phyloP scores from a whole-genome alignment of 768 basidiomycete genomes.

The Dacryopinax primogenitus region DNA sequence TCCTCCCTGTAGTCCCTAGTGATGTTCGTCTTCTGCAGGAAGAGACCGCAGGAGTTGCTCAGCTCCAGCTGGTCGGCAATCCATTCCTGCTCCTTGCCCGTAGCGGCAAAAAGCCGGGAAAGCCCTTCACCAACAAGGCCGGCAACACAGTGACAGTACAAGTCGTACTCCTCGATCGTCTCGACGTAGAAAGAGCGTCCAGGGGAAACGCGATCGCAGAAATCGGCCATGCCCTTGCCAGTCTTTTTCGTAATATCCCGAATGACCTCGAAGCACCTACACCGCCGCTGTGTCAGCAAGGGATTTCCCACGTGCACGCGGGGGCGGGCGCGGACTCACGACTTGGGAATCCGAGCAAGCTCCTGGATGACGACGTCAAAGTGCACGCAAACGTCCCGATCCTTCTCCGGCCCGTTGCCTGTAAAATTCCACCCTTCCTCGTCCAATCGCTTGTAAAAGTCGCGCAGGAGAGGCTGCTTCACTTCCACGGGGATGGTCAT shows the following conservation, averaged over 20 bases:
- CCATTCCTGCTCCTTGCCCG: constrained; percentile 64
- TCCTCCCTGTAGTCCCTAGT: constrained; percentile 93
- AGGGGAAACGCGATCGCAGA: constrained; percentile 66
- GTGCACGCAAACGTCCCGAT: constrained; percentile 69
- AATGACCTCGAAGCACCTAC: constrained; percentile 59
- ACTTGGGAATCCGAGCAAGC: constrained; percentile 50
- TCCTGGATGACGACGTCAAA: constrained; percentile 74
- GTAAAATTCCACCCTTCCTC: constrained; percentile 78
- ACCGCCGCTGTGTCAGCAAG: neutral
- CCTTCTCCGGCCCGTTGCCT: constrained; percentile 74
- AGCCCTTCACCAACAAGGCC: constrained; percentile 95
- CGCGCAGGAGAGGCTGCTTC: constrained; percentile 74
- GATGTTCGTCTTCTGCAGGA: constrained; percentile 97
- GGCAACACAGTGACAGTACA: constrained; percentile 98
- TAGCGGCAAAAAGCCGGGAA: constrained; percentile 74
- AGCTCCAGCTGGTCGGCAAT: constrained; percentile 72
- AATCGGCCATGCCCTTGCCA: constrained; percentile 93
- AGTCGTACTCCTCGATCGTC: constrained; percentile 75
- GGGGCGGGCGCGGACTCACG: constrained; percentile 32
- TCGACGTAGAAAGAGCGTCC: constrained; percentile 51
- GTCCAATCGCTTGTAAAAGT: constrained; percentile 66
- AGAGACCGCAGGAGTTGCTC: constrained; percentile 85
- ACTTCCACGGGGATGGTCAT: constrained; percentile 81
- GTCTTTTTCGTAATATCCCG: constrained; percentile 74
- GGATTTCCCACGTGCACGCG: neutral